phyloP scores from a whole-genome alignment of 257 asterid genomes.

The Solanum arcanum region DNA sequence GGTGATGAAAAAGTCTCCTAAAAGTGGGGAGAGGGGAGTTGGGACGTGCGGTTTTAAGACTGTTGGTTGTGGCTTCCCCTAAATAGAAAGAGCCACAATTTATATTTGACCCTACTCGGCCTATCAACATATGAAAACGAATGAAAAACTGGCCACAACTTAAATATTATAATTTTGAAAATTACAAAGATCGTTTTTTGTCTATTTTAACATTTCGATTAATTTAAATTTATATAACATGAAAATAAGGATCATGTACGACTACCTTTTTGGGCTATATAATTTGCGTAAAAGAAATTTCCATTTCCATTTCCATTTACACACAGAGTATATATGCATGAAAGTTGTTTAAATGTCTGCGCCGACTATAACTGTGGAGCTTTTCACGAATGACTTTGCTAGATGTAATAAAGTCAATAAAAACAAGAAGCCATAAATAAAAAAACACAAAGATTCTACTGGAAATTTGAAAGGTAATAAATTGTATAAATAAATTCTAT shows the following conservation, averaged over 20 bases:
- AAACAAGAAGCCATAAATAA: neutral
- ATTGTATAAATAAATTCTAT: neutral
- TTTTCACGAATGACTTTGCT: neutral
- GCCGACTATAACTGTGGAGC: neutral
- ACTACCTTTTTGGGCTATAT: neutral
- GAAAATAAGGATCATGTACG: neutral
- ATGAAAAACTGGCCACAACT: neutral
- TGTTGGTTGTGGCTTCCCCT: neutral
- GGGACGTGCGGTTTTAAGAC: neutral
- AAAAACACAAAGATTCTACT: neutral
- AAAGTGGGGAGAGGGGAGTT: neutral
- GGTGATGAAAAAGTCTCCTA: neutral
- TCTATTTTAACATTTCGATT: fast-evolving
- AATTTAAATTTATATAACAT: fast-evolving
- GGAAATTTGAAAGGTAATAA: neutral
- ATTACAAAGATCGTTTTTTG: neutral
- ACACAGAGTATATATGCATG: neutral
- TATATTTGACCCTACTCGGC: neutral
- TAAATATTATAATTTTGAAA: neutral
- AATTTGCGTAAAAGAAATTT: neutral
- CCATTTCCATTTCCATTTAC: neutral
- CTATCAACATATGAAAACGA: neutral
- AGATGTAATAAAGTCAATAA: neutral
- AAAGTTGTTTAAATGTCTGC: neutral
- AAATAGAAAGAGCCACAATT: neutral